phyloP scores from a whole-genome alignment of 257 asterid species.

The Ilex asprella region DNA sequence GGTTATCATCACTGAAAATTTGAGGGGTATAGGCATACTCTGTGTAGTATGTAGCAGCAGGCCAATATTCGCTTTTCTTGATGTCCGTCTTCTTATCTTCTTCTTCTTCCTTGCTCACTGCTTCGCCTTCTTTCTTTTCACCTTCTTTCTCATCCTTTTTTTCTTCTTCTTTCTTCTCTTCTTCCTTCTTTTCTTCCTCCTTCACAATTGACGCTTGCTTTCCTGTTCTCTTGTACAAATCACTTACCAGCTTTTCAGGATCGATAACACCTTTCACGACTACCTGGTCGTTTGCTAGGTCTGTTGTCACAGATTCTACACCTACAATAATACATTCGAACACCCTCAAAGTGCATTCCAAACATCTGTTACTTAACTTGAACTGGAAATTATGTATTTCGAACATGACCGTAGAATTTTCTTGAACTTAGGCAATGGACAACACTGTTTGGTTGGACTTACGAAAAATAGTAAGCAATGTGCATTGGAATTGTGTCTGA shows the following conservation, averaged over 20 bases:
- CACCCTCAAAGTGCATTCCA: neutral
- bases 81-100: conserved; percentile 36
- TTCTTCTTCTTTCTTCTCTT: conserved; percentile 26
- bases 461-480: too few relatives aligned
- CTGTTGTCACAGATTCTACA: conserved; percentile 70
- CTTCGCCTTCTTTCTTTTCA: conserved; percentile 23
- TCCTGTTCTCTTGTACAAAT: conserved; percentile 68
- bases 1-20: conserved; percentile 86
- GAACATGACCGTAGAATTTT: too few relatives aligned
- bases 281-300: conserved; percentile 49
- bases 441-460: too few relatives aligned
- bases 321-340: conserved; percentile 28
- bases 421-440: too few relatives aligned
- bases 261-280: conserved; percentile 64
- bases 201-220: conserved; percentile 65
- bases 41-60: conserved; percentile 48
- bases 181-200: conserved; percentile 53
- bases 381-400: neutral
- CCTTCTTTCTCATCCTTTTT: conserved; percentile 18
- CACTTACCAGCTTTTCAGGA: conserved; percentile 65
- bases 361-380: neutral
- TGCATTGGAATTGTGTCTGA: too few relatives aligned
- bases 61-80: conserved; percentile 59
- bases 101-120: conserved; percentile 21
- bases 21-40: conserved; percentile 64